These are phyloP conservation scores for Aechmea fasciata DNA, from an alignment of 176 grass and related monocot species.

Conservation along the genomic window DNA sequence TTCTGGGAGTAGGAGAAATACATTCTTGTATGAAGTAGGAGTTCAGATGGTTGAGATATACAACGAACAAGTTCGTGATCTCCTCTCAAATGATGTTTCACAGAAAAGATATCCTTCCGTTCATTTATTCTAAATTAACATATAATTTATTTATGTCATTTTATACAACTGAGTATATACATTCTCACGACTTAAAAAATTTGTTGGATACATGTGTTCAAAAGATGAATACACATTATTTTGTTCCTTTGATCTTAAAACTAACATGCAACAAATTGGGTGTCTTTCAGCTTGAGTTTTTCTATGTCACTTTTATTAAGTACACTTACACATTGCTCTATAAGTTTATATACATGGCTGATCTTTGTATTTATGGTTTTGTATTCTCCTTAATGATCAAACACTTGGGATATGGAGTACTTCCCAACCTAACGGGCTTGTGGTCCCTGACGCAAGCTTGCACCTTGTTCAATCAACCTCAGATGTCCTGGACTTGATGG, in stretches of 20 bases:
- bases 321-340: neutral
- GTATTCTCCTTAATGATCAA: conserved; percentile 39
- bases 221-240: too few relatives aligned
- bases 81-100: conserved; percentile 68
- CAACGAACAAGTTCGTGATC: conserved; percentile 97
- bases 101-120: conserved; percentile 98
- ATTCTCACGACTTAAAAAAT: too few relatives aligned
- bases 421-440: conserved; percentile 84
- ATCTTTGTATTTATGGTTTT: neutral
- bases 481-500: conserved; percentile 84
- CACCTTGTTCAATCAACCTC: conserved; percentile 72
- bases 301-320: neutral
- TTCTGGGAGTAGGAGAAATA: conserved; percentile 71
- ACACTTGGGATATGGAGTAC: conserved; percentile 90
- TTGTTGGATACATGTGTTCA: too few relatives aligned
- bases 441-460: conserved; percentile 86
- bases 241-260: too few relatives aligned
- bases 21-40: conserved; percentile 82
- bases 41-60: conserved; percentile 99
- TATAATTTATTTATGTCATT: too few relatives aligned
- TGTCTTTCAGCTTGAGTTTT: neutral
- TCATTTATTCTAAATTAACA: neutral
- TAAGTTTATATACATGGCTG: neutral
- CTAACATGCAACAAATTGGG: too few relatives aligned
- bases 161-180: too few relatives aligned